Evolutionary conservation across 371 early-diverging fungal species (phyloP).

Genomic region (Lichtheimia corymbifera): DNA sequence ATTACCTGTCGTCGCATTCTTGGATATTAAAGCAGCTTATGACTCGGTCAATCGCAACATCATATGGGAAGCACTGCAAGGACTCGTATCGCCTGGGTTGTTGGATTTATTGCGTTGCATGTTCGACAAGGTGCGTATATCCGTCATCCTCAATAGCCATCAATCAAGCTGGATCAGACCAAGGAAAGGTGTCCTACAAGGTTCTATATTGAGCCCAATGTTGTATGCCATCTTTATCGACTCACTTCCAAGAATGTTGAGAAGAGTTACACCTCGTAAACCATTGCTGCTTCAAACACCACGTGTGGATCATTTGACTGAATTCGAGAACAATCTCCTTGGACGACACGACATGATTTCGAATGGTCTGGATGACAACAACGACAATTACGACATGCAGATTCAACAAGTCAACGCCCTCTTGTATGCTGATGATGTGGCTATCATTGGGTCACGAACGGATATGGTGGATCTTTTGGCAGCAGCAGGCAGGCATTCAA

Average conservation of each 20-base stretch:
- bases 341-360: too few relatives aligned
- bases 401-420: background rate
- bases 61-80: background rate
- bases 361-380: too few relatives aligned
- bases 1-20: too few relatives aligned
- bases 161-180: conserved; percentile 12
- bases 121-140: background rate
- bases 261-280: background rate
- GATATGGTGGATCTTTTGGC: conserved; percentile 2
- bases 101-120: background rate
- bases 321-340: too few relatives aligned
- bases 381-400: background rate
- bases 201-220: conserved; percentile 22
- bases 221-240: conserved; percentile 29
- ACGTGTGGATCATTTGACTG: too few relatives aligned
- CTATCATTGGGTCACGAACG: conserved; percentile 4
- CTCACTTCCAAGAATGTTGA: conserved; percentile 13
- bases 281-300: background rate
- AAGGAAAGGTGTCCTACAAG: conserved; percentile 25
- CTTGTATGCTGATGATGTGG: too few relatives aligned
- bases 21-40: too few relatives aligned
- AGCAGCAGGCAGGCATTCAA: conserved; percentile 5
- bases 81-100: background rate
- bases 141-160: background rate
- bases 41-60: too few relatives aligned